These are phyloP conservation scores for Niveomyces coronatus DNA, from an alignment of 2,329 filamentous ascomycete genomes.

Conservation along the genomic window DNA sequence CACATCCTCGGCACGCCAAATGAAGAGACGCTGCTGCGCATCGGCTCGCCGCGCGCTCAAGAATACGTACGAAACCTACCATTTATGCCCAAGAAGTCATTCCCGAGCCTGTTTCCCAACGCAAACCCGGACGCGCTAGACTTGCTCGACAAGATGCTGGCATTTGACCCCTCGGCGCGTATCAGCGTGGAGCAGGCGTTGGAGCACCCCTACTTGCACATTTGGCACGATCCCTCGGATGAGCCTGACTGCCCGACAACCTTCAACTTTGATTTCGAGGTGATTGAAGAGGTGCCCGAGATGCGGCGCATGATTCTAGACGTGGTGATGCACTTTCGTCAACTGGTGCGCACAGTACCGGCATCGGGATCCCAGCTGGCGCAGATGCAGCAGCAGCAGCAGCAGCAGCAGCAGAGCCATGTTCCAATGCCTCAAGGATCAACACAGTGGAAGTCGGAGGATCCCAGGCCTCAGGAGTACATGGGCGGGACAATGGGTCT, in stretches of 20 bases:
- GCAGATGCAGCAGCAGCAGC: conserved; percentile 27
- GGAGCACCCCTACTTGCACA: conserved; percentile 91
- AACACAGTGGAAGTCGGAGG: conserved; percentile 47
- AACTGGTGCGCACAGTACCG: conserved; percentile 44
- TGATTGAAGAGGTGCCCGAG: conserved; percentile 87
- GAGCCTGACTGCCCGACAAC: conserved; percentile 88
- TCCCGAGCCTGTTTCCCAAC: conserved; percentile 79
- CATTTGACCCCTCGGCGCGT: conserved; percentile 87
- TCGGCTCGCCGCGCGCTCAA: conserved; percentile 89
- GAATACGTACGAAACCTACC: conserved; percentile 97
- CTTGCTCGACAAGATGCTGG: conserved; percentile 91
- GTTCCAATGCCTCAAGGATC: conserved; percentile 43
- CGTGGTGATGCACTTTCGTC: conserved; percentile 83
- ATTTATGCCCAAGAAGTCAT: conserved; percentile 87
- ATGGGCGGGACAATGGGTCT: conserved; percentile 36
- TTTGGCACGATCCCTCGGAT: conserved; percentile 97
- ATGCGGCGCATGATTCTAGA: conserved; percentile 97
- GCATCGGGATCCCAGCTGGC: conserved; percentile 20
- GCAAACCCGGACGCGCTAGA: conserved; percentile 95
- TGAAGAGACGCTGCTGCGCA: conserved; percentile 85
- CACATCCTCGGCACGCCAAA: conserved; percentile 96
- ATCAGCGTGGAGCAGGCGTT: conserved; percentile 92
- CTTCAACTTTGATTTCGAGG: conserved; percentile 97
- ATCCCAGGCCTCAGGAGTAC: conserved; percentile 51
- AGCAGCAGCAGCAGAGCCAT: conserved; percentile 28